Evolutionary conservation across 345 rosid genomes (phyloP), one percentile per base, ranked within the genome.

Genomic region (Aquilaria yunnanensis): DNA sequence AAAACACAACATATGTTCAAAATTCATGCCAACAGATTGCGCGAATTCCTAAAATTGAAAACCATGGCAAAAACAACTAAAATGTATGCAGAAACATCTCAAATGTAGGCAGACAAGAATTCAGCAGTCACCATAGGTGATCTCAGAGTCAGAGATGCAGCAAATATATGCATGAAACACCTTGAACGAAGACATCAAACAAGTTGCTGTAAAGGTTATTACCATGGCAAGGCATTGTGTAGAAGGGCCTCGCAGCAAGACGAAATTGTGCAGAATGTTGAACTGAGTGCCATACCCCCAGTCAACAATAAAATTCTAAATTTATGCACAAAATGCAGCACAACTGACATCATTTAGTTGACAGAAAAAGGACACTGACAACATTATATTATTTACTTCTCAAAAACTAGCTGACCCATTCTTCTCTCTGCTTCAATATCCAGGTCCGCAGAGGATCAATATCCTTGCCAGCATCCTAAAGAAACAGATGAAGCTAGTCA

Each of bases 131-230:
- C 3, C 43, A 37, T 37, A 37, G 7, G 5, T 9, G 8, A 37
- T 4, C 7, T 37, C 43, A 37, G 8, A 37, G 7, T 37, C 43
- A 37, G 43, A 37, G 5, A 9, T 37, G 43, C 43, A 37, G 43
- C 43, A 37, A 34, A 54, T 65, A 37, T 9, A 37, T 37, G 43
- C 4, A 6, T 32, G 31, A 37, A 57, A 68, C 74, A 85, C 98
- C 96, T 88, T 97, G 75, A 67, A 94, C 80, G 64, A 94, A 94
- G 70, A 94, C 97, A 74, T 94, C 96, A 71, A 94, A 90, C 33
- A 97, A 94, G 73, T 90, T 90, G 43, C 92, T 86, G 79, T 88
- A 94, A 14, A 63, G 75, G 34, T 90, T 14, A 76, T 85, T 70
- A 64, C 88, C 99, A 12, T 75, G 75, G 75, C 95, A 90, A 23